Evolutionary conservation across 2,329 filamentous ascomycete species (phyloP).

Genomic region (Calonectria leucothoes): DNA sequence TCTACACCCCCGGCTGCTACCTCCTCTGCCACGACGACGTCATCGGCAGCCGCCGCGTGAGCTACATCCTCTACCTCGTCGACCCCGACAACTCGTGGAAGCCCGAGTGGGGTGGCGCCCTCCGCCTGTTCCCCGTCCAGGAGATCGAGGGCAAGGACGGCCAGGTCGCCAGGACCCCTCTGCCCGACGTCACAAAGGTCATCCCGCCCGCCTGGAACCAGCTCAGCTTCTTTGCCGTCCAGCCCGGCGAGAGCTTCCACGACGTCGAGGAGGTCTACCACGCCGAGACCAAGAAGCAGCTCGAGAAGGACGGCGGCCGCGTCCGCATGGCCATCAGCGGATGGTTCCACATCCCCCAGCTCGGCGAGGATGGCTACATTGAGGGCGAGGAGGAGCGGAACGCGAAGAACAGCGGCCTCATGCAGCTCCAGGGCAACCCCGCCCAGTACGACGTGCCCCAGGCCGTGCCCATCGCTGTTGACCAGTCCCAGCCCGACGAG

Average conservation of each 20-base stretch:
- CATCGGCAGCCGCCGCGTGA: slow-evolving; percentile 94
- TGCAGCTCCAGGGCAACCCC: slow-evolving; percentile 91
- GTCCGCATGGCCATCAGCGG: slow-evolving; percentile 98
- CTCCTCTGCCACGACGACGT: slow-evolving; percentile 98
- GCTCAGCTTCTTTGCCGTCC: slow-evolving; percentile 96
- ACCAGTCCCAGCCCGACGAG: slow-evolving; percentile 57
- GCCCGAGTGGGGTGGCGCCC: slow-evolving; percentile 89
- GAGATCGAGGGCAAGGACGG: slow-evolving; percentile 72
- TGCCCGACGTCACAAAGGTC: slow-evolving; percentile 80
- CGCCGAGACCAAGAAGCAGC: slow-evolving; percentile 67
- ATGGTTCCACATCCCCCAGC: slow-evolving; percentile 98
- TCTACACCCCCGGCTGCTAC: slow-evolving; percentile 96
- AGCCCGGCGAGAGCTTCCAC: slow-evolving; percentile 98
- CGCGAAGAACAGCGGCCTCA: slow-evolving; percentile 88
- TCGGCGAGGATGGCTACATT: slow-evolving; percentile 92
- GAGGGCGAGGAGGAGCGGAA: slow-evolving; percentile 89
- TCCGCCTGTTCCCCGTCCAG: slow-evolving; percentile 84
- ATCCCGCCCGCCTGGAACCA: slow-evolving; percentile 98
- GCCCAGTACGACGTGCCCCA: slow-evolving; percentile 89
- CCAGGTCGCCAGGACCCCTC: slow-evolving; percentile 81
- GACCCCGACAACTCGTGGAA: slow-evolving; percentile 94
- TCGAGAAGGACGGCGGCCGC: slow-evolving; percentile 76
- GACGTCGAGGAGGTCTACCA: slow-evolving; percentile 98
- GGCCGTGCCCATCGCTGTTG: slow-evolving; percentile 63
- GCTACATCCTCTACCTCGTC: slow-evolving; percentile 96